A percentile compares a stretch with the other conserved stretches of the same genome.
Evolutionary conservation across 495 filamentous ascomycete genomes (phyloP).

Genomic region (Darksidea phi): DNA sequence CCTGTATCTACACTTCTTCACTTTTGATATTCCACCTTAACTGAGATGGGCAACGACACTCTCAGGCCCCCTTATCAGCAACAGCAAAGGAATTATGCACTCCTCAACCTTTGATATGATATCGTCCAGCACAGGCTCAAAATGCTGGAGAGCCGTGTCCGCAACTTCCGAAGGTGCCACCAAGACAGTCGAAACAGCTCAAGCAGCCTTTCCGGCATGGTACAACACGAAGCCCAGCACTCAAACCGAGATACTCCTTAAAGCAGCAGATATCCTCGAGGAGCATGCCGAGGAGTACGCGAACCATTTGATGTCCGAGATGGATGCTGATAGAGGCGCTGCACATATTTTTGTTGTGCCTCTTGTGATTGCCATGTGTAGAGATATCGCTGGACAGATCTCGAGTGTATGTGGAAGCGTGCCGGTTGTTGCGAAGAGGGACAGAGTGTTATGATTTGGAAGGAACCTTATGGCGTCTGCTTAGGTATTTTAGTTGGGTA

Average conservation of each 20-base stretch:
- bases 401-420: constrained; percentile 58
- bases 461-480: constrained; percentile 78
- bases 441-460: constrained; percentile 64
- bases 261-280: constrained; percentile 65
- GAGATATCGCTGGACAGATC: constrained; percentile 69
- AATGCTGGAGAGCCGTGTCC: constrained; percentile 59
- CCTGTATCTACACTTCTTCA: too few relatives aligned
- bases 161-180: constrained; percentile 62
- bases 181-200: constrained; percentile 62
- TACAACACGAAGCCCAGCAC: constrained; percentile 55
- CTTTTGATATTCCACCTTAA: too few relatives aligned
- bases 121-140: constrained; percentile 60
- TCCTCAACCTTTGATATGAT: constrained; percentile 64
- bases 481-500: constrained; percentile 77
- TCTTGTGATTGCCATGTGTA: constrained; percentile 55
- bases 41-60: neutral
- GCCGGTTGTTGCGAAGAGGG: constrained; percentile 55
- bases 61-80: constrained; percentile 68
- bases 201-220: constrained; percentile 71
- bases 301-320: constrained; percentile 65
- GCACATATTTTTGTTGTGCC: constrained; percentile 56
- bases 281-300: constrained; percentile 60
- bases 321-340: constrained; percentile 51
- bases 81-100: constrained; percentile 61
- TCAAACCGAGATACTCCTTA: constrained; percentile 69